A percentile compares a stretch with the other conserved stretches of the same genome.
These are phyloP conservation scores for Skeletonema tropicum DNA, from an alignment of 108 stramenopile genomes.

Conservation along the genomic window DNA sequence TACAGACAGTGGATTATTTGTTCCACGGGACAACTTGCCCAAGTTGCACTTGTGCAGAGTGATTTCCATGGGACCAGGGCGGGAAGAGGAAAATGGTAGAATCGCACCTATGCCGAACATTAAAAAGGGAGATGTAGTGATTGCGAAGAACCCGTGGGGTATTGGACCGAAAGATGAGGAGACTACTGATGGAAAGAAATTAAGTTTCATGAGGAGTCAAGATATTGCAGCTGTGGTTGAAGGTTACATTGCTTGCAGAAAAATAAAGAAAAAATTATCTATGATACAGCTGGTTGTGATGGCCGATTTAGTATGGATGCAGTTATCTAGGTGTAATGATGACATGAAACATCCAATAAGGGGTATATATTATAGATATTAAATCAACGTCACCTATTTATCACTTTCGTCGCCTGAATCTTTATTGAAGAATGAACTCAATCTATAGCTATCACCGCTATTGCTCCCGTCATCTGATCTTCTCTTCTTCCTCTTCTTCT, in stretches of 20 bases:
- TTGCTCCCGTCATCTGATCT: slow-evolving; percentile 43
- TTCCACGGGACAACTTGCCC: slow-evolving; percentile 85
- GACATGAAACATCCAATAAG: neutral
- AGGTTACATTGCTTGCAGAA: slow-evolving; percentile 56
- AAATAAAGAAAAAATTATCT: neutral
- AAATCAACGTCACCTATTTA: slow-evolving; percentile 9
- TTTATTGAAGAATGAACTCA: slow-evolving; percentile 74
- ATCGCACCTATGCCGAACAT: slow-evolving; percentile 80
- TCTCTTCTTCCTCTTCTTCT: slow-evolving; percentile 36
- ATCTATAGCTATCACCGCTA: slow-evolving; percentile 65
- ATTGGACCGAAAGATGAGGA: slow-evolving; percentile 94
- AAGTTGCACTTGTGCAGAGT: slow-evolving; percentile 80
- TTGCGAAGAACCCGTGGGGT: slow-evolving; percentile 93
- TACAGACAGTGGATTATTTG: slow-evolving; percentile 73
- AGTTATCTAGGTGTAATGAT: too few relatives aligned
- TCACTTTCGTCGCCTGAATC: slow-evolving; percentile 52
- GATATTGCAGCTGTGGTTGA: slow-evolving; percentile 84
- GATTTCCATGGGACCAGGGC: slow-evolving; percentile 76
- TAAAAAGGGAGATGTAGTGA: slow-evolving; percentile 76
- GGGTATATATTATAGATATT: neutral
- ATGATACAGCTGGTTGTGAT: neutral
- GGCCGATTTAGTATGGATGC: too few relatives aligned
- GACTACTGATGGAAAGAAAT: slow-evolving; percentile 83
- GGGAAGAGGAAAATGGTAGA: slow-evolving; percentile 86
- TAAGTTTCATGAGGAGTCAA: slow-evolving; percentile 76